Percentiles rank a stretch among this genome's conserved stretches.
phyloP scores from a whole-genome alignment of 2,329 filamentous ascomycete species.

The Alternaria panax region DNA sequence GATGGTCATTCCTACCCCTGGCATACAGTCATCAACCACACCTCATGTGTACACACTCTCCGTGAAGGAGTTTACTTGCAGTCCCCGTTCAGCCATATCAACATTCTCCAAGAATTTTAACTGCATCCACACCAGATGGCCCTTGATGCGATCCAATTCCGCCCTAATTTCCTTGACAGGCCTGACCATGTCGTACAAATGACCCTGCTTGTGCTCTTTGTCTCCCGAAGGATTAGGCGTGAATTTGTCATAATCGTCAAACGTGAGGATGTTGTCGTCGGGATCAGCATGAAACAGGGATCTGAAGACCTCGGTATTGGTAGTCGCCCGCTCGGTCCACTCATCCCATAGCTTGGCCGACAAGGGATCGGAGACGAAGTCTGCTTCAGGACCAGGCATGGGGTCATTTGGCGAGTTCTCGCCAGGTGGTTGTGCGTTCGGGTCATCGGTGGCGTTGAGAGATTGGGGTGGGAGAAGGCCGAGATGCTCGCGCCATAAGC shows the following conservation, averaged over 20 bases:
- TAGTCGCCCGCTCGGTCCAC: conserved; percentile 74
- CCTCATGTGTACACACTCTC: conserved; percentile 79
- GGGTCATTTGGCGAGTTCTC: conserved; percentile 74
- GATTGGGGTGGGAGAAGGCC: conserved; percentile 79
- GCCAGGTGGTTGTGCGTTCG: conserved; percentile 79
- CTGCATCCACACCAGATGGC: conserved; percentile 96
- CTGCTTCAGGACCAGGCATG: conserved; percentile 71
- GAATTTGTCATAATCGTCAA: conserved; percentile 88
- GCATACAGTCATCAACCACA: neutral
- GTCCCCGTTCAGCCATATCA: conserved; percentile 85
- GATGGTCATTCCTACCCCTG: neutral
- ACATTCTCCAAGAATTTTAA: conserved; percentile 83
- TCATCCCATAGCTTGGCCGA: conserved; percentile 65
- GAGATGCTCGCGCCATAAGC: conserved; percentile 89
- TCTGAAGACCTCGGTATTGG: conserved; percentile 78
- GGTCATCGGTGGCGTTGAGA: conserved; percentile 68
- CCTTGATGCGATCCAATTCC: conserved; percentile 81
- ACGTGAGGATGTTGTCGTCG: conserved; percentile 86
- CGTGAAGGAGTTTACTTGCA: conserved; percentile 85
- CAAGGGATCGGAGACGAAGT: conserved; percentile 68
- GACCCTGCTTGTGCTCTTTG: conserved; percentile 73
- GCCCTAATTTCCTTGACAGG: conserved; percentile 71
- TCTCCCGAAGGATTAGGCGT: conserved; percentile 62
- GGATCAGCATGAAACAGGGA: conserved; percentile 87
- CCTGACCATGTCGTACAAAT: conserved; percentile 79